A percentile compares a stretch with the other conserved stretches of the same genome.
These are phyloP conservation scores for Coemansia sp. DNA, from an alignment of 371 early-diverging fungal species.

Conservation along the genomic window DNA sequence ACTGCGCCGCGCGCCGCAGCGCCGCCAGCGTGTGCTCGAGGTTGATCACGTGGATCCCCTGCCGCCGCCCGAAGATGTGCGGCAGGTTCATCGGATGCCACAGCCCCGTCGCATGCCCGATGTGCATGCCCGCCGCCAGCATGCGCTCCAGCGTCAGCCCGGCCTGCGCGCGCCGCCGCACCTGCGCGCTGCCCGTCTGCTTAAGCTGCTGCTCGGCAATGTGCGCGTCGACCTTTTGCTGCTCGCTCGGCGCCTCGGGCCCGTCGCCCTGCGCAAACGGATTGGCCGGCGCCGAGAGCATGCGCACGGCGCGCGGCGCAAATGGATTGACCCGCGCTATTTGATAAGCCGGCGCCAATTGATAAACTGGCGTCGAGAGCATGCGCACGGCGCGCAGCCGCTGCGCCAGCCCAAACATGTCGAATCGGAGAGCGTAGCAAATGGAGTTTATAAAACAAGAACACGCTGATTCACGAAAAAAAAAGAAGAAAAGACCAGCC, in stretches of 20 bases:
- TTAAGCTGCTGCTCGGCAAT: background rate
- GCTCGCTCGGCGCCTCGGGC: background rate
- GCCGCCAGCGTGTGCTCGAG: constrained; percentile 89
- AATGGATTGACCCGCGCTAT: too few relatives aligned
- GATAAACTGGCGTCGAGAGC: too few relatives aligned
- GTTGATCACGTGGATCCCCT: constrained; percentile 93
- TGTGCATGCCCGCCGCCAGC: constrained; percentile 85
- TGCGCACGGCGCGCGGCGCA: background rate
- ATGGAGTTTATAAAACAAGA: too few relatives aligned
- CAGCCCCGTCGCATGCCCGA: constrained; percentile 79
- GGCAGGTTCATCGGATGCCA: constrained; percentile 86
- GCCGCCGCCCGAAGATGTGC: constrained; percentile 86
- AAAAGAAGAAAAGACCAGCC: background rate
- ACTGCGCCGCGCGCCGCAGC: constrained; percentile 79
- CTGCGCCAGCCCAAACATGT: background rate
- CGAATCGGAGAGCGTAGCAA: too few relatives aligned
- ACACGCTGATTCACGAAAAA: background rate
- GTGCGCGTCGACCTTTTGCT: background rate
- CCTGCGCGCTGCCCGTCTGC: background rate
- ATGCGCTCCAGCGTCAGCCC: constrained; percentile 69
- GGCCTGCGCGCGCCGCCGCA: constrained; percentile 36
- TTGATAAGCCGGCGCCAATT: too few relatives aligned
- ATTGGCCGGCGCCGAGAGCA: background rate
- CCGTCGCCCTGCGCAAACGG: too few relatives aligned
- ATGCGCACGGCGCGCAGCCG: background rate